phyloP scores from a whole-genome alignment of 2,329 filamentous ascomycete genomes.

The Pseudophaeomoniella oleicola region DNA sequence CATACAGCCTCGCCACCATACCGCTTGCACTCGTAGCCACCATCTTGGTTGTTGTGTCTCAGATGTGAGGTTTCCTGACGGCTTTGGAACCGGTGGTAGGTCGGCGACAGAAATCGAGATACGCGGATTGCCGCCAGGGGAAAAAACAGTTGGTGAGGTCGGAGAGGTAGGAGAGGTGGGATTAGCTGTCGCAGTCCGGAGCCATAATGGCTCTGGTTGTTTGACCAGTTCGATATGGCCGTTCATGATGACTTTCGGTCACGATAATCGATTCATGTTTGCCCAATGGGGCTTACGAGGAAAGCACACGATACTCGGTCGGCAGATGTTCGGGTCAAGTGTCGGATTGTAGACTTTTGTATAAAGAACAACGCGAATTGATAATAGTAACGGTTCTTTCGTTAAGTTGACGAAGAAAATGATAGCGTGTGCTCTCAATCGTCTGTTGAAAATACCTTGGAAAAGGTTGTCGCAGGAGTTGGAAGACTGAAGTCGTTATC shows the following conservation, averaged over 20 bases:
- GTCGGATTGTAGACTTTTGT: too few relatives aligned
- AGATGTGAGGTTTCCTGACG: background rate
- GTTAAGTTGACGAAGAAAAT: too few relatives aligned
- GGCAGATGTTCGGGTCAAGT: too few relatives aligned
- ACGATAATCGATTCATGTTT: too few relatives aligned
- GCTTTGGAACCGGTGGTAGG: background rate
- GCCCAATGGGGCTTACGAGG: too few relatives aligned
- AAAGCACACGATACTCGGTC: too few relatives aligned
- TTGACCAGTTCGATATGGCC: background rate
- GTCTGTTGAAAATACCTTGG: too few relatives aligned
- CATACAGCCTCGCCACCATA: conserved; percentile 54
- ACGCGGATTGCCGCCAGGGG: background rate
- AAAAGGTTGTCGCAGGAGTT: too few relatives aligned
- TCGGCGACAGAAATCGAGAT: background rate
- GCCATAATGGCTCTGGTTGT: background rate
- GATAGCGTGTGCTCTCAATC: too few relatives aligned
- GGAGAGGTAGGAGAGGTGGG: background rate
- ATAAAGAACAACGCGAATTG: too few relatives aligned
- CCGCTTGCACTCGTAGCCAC: conserved; percentile 48
- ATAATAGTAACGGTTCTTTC: too few relatives aligned
- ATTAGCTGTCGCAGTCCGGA: background rate
- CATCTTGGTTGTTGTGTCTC: conserved; percentile 27
- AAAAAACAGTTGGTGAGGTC: background rate
- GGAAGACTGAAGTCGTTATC: too few relatives aligned
- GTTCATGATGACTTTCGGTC: background rate